phyloP scores from a whole-genome alignment of 2,329 filamentous ascomycete genomes.

The Pseudocercospora crystallina region DNA sequence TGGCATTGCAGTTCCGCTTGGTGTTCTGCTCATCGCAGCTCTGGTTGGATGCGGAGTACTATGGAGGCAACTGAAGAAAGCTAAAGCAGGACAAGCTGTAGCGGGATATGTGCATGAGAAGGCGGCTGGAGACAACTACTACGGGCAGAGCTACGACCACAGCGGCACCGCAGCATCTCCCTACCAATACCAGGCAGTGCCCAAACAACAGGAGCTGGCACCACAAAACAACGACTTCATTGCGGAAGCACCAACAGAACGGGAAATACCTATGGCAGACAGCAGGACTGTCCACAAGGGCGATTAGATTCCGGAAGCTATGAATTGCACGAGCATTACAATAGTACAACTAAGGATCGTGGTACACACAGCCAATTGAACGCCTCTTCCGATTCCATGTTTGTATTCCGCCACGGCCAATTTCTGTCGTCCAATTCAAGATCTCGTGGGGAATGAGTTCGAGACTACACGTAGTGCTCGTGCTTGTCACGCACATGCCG shows the following conservation, averaged over 20 bases:
- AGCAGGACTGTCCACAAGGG: conserved; percentile 3
- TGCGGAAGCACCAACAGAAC: conserved; percentile 12
- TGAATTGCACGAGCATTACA: too few species aligned
- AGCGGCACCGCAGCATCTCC: neutral
- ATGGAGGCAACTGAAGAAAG: conserved; percentile 8
- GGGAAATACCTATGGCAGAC: conserved; percentile 16
- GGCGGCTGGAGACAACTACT: neutral
- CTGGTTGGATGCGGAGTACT: conserved; percentile 15
- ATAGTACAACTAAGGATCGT: too few species aligned
- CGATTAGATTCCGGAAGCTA: too few species aligned
- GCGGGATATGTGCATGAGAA: neutral
- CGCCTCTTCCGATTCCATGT: too few species aligned
- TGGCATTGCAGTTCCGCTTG: conserved; percentile 16
- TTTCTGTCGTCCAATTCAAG: too few species aligned
- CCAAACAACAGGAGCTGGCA: neutral
- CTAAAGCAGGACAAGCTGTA: conserved; percentile 28
- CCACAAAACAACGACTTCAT: neutral
- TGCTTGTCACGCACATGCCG: too few species aligned
- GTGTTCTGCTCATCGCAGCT: conserved; percentile 15
- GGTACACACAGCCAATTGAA: too few species aligned
- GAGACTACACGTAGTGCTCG: too few species aligned
- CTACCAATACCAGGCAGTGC: neutral
- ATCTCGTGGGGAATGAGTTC: neutral
- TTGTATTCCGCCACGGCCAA: too few species aligned
- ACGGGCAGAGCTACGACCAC: neutral